These are phyloP conservation scores for Solanum neorickii DNA, from an alignment of 257 asterid species.

Conservation along the genomic window DNA sequence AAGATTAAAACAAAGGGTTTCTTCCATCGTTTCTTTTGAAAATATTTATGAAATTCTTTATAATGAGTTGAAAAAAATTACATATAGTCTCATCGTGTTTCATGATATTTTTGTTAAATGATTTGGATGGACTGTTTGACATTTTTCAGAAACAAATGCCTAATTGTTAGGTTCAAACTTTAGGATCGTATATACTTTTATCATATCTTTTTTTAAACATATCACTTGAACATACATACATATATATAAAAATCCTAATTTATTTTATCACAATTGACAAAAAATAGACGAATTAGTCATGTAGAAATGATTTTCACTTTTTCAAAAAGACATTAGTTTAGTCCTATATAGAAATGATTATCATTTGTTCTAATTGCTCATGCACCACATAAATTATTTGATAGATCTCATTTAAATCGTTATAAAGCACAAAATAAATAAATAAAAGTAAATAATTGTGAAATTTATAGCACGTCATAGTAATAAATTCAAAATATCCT, in stretches of 20 bases:
- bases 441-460: background rate
- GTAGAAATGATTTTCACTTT: background rate
- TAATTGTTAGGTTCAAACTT: background rate
- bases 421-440: background rate
- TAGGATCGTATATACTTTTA: background rate
- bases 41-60: too few species aligned
- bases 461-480: background rate
- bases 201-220: background rate
- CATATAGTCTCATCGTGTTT: background rate
- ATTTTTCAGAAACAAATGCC: background rate
- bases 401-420: background rate
- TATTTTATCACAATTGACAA: background rate
- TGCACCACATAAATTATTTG: background rate
- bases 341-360: background rate
- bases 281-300: background rate
- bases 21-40: background rate
- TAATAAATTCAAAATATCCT: too few species aligned
- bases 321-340: background rate
- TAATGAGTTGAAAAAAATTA: background rate
- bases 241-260: background rate
- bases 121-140: background rate
- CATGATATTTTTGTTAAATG: background rate
- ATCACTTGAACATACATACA: too few species aligned
- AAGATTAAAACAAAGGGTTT: background rate
- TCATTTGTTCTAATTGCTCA: background rate